Evolutionary conservation across 169 alveolate genomes (phyloP).

Genomic region (Sarcocystis neurona): DNA sequence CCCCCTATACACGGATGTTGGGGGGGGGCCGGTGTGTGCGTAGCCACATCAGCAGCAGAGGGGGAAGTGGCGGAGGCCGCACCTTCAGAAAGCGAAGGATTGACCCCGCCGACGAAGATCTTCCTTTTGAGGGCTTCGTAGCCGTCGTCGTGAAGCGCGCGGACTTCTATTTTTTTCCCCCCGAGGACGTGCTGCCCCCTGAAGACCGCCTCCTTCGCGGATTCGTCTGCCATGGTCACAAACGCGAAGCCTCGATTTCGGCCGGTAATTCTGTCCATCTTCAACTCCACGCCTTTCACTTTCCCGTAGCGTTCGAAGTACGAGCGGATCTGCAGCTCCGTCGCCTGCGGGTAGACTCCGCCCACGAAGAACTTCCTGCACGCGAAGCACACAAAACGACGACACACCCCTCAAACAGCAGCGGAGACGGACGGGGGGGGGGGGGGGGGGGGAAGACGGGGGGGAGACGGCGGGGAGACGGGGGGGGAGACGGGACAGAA

Average conservation of each 20-base stretch:
- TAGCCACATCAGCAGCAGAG: too few relatives aligned
- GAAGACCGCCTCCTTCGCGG: conserved; percentile 14
- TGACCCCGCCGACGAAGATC: conserved; percentile 32
- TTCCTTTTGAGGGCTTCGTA: conserved; percentile 18
- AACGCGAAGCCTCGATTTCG: conserved; percentile 21
- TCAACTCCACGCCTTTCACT: conserved; percentile 17
- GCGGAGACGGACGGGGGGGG: too few relatives aligned
- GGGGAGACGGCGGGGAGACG: too few relatives aligned
- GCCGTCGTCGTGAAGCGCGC: conserved; percentile 35
- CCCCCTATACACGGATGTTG: too few relatives aligned
- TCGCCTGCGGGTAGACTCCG: conserved; percentile 24
- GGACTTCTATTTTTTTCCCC: conserved; percentile 22
- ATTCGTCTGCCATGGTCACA: conserved; percentile 17
- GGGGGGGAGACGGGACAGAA: too few relatives aligned
- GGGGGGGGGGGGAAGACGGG: too few relatives aligned
- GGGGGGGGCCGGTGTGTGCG: too few relatives aligned
- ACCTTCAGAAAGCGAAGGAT: conserved; percentile 14
- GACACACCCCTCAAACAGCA: too few relatives aligned
- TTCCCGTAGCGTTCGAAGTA: conserved; percentile 36
- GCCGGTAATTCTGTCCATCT: conserved; percentile 37
- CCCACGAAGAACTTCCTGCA: conserved; percentile 44
- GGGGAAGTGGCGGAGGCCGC: neutral
- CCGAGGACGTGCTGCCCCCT: conserved; percentile 12
- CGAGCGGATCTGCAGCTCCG: conserved; percentile 35
- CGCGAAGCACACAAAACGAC: too few relatives aligned